Conservation (phyloP, 1,284 basidiomycete species). For the Ceratobasidium sp. region DNA sequence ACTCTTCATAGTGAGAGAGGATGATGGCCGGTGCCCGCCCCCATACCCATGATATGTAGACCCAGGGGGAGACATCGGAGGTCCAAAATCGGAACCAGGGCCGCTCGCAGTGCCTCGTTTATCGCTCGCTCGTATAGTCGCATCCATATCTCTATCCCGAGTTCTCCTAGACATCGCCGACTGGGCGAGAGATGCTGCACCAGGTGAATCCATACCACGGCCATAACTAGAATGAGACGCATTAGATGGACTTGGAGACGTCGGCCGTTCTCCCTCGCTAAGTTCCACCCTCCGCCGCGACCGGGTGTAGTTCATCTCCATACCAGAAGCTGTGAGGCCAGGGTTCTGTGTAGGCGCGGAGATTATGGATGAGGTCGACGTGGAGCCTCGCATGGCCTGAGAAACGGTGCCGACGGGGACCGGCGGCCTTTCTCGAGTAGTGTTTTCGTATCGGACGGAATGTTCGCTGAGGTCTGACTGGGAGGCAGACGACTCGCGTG, state of each 20-base stretch:
- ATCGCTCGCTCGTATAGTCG: slow-evolving; percentile 36
- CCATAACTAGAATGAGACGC: slow-evolving; percentile 33
- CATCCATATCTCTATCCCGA: slow-evolving; percentile 45
- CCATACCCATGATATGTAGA: slow-evolving; percentile 32
- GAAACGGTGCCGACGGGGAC: slow-evolving; percentile 66
- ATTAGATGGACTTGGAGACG: slow-evolving; percentile 24
- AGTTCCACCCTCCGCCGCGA: slow-evolving; percentile 27
- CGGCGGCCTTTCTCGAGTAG: slow-evolving; percentile 68
- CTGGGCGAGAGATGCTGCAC: slow-evolving; percentile 1
- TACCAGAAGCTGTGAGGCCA: slow-evolving; percentile 72
- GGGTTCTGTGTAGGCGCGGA: slow-evolving; percentile 84
- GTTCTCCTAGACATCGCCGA: slow-evolving; percentile 29
- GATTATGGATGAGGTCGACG: slow-evolving; percentile 56
- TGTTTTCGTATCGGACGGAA: slow-evolving; percentile 77
- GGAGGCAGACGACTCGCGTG: slow-evolving; percentile 63
- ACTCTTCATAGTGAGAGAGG: slow-evolving; percentile 67
- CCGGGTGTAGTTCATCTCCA: slow-evolving; percentile 62
- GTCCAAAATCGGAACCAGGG: slow-evolving; percentile 40
- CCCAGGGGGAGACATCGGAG: slow-evolving; percentile 39
- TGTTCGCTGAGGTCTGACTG: slow-evolving; percentile 62
- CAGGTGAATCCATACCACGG: slow-evolving; percentile 30
- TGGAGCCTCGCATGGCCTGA: slow-evolving; percentile 63
- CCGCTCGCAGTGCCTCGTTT: slow-evolving; percentile 17
- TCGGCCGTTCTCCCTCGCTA: slow-evolving; percentile 36
- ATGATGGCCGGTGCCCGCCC: slow-evolving; percentile 60